These are phyloP conservation scores for Sinapis alba DNA, from an alignment of 441 rosid species.

Conservation along the genomic window DNA sequence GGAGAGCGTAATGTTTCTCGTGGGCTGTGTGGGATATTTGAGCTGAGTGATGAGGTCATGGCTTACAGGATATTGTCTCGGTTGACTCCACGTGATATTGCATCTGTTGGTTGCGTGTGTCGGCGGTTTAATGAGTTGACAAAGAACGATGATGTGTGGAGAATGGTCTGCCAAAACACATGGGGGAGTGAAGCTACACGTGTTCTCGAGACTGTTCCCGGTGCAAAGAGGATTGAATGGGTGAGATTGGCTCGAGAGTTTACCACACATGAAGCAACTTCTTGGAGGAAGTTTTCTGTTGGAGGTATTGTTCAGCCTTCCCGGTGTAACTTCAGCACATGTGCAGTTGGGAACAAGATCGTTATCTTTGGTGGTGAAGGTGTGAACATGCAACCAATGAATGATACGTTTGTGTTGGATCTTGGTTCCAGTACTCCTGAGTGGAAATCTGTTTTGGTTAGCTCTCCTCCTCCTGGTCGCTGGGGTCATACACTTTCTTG, in stretches of 20 bases:
- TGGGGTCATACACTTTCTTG: conserved; percentile 98
- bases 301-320: conserved; percentile 97
- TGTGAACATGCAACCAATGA: conserved; percentile 98
- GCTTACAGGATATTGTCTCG: conserved; percentile 76
- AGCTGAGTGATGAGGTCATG: conserved; percentile 85
- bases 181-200: conserved; percentile 96
- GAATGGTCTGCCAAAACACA: conserved; percentile 94
- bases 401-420: conserved; percentile 94
- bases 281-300: conserved; percentile 93
- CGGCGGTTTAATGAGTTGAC: conserved; percentile 66
- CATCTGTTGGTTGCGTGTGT: conserved; percentile 83
- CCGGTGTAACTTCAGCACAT: conserved; percentile 91
- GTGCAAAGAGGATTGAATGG: conserved; percentile 93
- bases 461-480: conserved; percentile 97
- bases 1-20: conserved; percentile 73
- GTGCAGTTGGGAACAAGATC: conserved; percentile 96
- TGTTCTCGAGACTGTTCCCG: conserved; percentile 82
- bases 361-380: conserved; percentile 98
- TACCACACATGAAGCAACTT: conserved; percentile 92
- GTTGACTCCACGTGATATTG: conserved; percentile 87
- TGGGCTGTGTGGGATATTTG: conserved; percentile 74
- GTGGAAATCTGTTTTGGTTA: conserved; percentile 90
- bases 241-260: conserved; percentile 86
- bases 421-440: conserved; percentile 78
- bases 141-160: conserved; percentile 90